Evolutionary conservation across 2,329 filamentous ascomycete genomes (phyloP), one percentile per base, ranked within the genome.

Genomic region (Alternaria burnsii): DNA sequence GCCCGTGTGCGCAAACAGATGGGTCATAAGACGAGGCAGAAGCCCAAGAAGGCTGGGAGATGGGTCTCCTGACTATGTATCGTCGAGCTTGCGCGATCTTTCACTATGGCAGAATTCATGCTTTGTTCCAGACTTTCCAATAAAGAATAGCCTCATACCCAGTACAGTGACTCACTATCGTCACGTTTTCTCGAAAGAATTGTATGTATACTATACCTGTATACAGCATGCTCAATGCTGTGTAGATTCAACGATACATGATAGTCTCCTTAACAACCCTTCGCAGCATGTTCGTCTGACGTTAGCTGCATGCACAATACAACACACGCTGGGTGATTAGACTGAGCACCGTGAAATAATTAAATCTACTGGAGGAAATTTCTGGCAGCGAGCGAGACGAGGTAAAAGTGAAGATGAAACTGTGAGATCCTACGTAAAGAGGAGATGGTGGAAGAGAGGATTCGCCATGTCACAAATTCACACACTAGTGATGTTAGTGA

Each of bases 371-470:
- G 0, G 36, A 4, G 10, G 26, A 30, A 46, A 10, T 4, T 5
- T 0, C 5, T 14, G 18, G 5, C 7, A 20, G 4, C 0, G 3
- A 16, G 6, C 3, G 6, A 10, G 10, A 6, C 14, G 28, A 32
- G 18, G 4, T 3, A n/a, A 18, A 34, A 30, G 12, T 34, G n/a
- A 18, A 3, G n/a, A 22, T 9, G 7, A 47, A 20, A 14, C 28
- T 18, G 5, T 7, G 5, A 14, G 3, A n/a, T 1, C 11, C 0
- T 14, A 14, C 26, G 28, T n/a, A 32, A 32, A 32, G 18, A 34
- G 20, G 28, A 16, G 46, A n/a, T 48, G 30, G 18, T 48, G 18
- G 36, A 36, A 30, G 28, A 14, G 28, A 48, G 5, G 28, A 48
- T 11, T 4, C 5, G 18, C 8, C 5, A 3, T 34, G 30, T 48